Evolutionary conservation across 345 rosid genomes (phyloP), one percentile per base, ranked within the genome.

Genomic region (Durio zibethinus): DNA sequence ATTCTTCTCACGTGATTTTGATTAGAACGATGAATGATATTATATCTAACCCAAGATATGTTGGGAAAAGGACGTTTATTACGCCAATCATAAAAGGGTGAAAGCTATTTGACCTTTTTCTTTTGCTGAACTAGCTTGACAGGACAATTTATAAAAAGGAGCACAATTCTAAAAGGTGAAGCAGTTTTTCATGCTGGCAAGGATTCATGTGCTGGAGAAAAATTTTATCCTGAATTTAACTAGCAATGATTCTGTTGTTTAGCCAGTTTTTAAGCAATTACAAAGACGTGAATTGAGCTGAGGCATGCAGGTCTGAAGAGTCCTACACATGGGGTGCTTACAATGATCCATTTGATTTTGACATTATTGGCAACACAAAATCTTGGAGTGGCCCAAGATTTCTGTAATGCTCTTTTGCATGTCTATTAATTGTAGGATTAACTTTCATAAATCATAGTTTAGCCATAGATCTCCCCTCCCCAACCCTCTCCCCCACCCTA

Each of bases 331-430:
- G 35, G 56, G 12, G 36, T 47, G 74, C 52, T 45, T 29, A 59
- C 45, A 72, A 73, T 72, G 48, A 63, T 73, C 35, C 54, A 63
- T 72, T 66, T 48, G 35, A 73, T 20, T 64, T 29, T n/a, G 73
- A 65, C 50, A 53, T 61, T 61, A n/a, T 45, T 45, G 42, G 61
- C 45, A 76, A 66, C 29, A 40, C 56, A 38, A 66, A 18, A 76
- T 76, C 33, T 56, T 27, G 6, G 7, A 10, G 35, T 27, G 72
- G 61, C 54, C 75, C 80, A 54, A 20, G 4, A n/a, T 56, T 36
- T 38, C 27, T 8, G 25, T 53, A 29, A 68, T 20, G 20, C 56
- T 42, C 25, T 56, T 69, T 59, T 45, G 70, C 68, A 35, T 33
- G 52, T 71, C 80, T 59, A 38, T n/a, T 20, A 65, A 3, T 38